Base-by-base conservation (phyloP, 176 grass and related monocot genomes). In the Thinopyrum elongatum region DNA sequence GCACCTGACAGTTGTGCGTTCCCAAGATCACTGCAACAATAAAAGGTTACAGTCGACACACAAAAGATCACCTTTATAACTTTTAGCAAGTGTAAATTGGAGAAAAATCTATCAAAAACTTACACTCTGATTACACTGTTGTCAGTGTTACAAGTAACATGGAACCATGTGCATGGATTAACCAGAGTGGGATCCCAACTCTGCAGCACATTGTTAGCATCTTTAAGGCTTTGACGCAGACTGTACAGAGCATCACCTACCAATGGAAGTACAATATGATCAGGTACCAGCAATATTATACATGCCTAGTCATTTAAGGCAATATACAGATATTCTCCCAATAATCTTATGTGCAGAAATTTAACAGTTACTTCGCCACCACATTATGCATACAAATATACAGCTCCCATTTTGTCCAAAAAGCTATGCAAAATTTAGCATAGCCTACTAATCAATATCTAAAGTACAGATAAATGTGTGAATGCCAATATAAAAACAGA, bases 151-250 rank as follows among this genome's bases (percentile, higher is more conserved):
- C 94, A 96, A 36, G 94, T 96, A 76, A 96, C 91, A 88, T 96
- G 94, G 80, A 96, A 96, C 94, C 91, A 96, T 81, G 94, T 96
- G 79, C 94, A 96, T 16, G 91, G 91, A 86, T 96, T 96, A 79
- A 96, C 94, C 35, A 96, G 85, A 47, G 94, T 92, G 46, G 91
- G 59, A 87, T 93, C 94, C 94, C 94, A 96, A 87, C 91, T 96
- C 78, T 96, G 91, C 29, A 96, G 79, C 57, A 96, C 94, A 73
- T 83, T 96, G 64, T 80, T 85, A 42, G 79, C 35, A 90, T 96
- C 94, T 70, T 86, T 96, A 57, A 96, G 88, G 34, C 77, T 96
- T 81, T 78, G 88, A 5, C 86, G 90, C 35, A 96, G 77, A 60
- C 78, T 91, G 73, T 64, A 89, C 66, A 96, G 88, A 70, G 94